A percentile compares a stretch with the other conserved stretches of the same genome.
These are phyloP conservation scores for Teratosphaeria viscida DNA, from an alignment of 2,329 filamentous ascomycete species.

Conservation along the genomic window DNA sequence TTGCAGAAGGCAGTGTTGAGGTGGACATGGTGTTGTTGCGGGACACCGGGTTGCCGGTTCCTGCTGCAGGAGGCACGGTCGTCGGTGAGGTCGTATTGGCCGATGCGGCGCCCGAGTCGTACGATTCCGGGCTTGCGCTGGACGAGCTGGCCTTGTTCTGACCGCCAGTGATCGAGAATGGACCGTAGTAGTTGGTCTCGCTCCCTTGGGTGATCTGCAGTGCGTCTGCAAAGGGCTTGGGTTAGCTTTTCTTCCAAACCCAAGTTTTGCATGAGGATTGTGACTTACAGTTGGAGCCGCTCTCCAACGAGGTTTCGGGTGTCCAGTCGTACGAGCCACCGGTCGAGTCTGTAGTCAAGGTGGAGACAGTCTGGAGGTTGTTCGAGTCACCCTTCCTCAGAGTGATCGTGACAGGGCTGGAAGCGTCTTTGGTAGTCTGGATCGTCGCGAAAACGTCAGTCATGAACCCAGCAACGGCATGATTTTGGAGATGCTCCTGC, in stretches of 20 bases:
- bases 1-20: conserved; percentile 15
- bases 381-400: conserved; percentile 43
- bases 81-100: conserved; percentile 22
- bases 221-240: conserved; percentile 29
- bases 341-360: conserved; percentile 14
- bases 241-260: background rate
- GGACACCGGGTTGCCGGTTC: conserved; percentile 9
- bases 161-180: conserved; percentile 34
- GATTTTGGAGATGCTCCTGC: background rate
- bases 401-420: conserved; percentile 43
- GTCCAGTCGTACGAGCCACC: conserved; percentile 36
- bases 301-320: conserved; percentile 32
- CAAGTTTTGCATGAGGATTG: background rate
- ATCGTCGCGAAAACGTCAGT: background rate
- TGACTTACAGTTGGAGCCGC: conserved; percentile 33
- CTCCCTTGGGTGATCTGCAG: conserved; percentile 48
- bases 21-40: conserved; percentile 23
- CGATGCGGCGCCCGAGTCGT: conserved; percentile 5
- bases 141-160: background rate
- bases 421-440: conserved; percentile 1
- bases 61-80: conserved; percentile 3
- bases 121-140: background rate
- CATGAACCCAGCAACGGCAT: background rate
- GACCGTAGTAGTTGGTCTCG: conserved; percentile 46
- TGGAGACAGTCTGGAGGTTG: conserved; percentile 40